These are phyloP conservation scores for Cucurbita pepo DNA, from an alignment of 306 rosid genomes.

Conservation along the genomic window DNA sequence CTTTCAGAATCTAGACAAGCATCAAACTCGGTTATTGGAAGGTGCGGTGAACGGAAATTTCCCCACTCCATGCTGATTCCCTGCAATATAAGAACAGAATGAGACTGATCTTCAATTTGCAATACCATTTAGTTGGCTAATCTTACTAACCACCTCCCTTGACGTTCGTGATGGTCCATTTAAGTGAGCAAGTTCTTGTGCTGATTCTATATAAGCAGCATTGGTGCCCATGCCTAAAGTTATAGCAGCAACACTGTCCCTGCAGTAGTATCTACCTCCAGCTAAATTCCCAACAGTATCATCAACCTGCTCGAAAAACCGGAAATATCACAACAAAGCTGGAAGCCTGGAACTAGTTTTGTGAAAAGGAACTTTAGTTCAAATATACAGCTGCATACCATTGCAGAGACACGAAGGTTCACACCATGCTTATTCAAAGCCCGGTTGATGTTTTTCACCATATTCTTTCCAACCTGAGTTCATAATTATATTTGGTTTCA, in stretches of 20 bases:
- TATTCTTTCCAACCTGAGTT: conserved; percentile 31
- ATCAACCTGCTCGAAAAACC: conserved; percentile 34
- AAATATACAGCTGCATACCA: conserved; percentile 14
- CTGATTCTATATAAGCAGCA: conserved; percentile 49
- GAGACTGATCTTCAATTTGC: neutral
- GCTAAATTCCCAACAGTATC: conserved; percentile 54
- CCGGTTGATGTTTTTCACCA: conserved; percentile 31
- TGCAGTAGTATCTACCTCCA: conserved; percentile 54
- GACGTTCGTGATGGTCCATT: conserved; percentile 25
- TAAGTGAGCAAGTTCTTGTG: conserved; percentile 19
- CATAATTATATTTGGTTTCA: neutral
- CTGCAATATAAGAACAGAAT: conserved; percentile 19
- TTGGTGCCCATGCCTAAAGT: conserved; percentile 46
- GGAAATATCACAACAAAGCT: neutral
- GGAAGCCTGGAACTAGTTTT: neutral
- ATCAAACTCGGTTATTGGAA: conserved; percentile 44
- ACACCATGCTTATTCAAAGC: conserved; percentile 37
- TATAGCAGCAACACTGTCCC: conserved; percentile 43
- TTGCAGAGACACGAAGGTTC: conserved; percentile 30
- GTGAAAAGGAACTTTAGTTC: neutral
- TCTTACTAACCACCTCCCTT: conserved; percentile 34
- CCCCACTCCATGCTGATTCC: conserved; percentile 55
- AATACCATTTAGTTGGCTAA: neutral
- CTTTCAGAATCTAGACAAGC: conserved; percentile 41
- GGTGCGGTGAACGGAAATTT: conserved; percentile 37